A percentile compares a stretch with the other conserved stretches of the same genome.
phyloP scores from a whole-genome alignment of 805 yeast species.

The Kregervanrija pseudodelftensis region DNA sequence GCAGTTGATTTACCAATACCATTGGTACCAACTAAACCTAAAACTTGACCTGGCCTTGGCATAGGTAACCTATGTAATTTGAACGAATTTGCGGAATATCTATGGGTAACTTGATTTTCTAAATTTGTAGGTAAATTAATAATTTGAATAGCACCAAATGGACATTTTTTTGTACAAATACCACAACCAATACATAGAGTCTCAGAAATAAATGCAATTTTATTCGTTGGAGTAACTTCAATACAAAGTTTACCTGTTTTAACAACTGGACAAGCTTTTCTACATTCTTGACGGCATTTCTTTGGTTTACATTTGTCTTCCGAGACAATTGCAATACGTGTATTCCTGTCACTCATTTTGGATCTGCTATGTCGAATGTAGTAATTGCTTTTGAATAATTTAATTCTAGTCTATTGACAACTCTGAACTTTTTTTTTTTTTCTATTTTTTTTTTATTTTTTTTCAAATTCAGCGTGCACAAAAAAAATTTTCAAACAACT shows the following conservation, averaged over 20 bases:
- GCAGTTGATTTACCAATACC: constrained; percentile 99
- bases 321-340: constrained; percentile 94
- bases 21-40: constrained; percentile 96
- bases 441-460: no score
- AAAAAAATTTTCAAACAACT: no score
- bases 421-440: no score
- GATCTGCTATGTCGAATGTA: not conserved
- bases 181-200: constrained; percentile 97
- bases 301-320: constrained; percentile 96
- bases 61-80: constrained; percentile 95
- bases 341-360: constrained; percentile 31
- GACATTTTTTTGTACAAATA: constrained; percentile 98
- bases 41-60: constrained; percentile 98
- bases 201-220: constrained; percentile 93
- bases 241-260: constrained; percentile 97
- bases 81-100: constrained; percentile 97
- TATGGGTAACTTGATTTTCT: constrained; percentile 87
- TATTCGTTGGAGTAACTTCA: constrained; percentile 85
- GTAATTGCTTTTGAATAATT: no score
- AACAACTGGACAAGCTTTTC: constrained; percentile 95
- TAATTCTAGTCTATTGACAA: no score
- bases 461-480: no score
- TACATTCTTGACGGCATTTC: constrained; percentile 97
- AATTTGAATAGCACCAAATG: constrained; percentile 93
- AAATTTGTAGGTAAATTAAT: constrained; percentile 95